These are phyloP conservation scores for Erodium trifolium DNA, from an alignment of 441 rosid genomes.

Conservation along the genomic window DNA sequence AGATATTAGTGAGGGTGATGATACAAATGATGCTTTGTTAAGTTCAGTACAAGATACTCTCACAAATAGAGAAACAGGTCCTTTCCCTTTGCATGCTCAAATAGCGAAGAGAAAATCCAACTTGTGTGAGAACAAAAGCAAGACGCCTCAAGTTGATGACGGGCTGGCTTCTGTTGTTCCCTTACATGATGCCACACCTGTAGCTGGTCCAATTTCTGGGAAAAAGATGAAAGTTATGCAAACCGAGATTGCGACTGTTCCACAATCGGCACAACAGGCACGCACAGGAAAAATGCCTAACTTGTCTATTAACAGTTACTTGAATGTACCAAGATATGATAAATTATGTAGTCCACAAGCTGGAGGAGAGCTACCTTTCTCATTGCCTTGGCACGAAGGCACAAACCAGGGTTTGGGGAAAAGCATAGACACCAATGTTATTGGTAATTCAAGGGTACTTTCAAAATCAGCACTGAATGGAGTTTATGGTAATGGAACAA, in stretches of 20 bases:
- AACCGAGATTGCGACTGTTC: slow-evolving; percentile 22
- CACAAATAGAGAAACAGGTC: slow-evolving; percentile 30
- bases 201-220: slow-evolving; percentile 30
- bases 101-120: slow-evolving; percentile 36
- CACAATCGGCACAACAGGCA: slow-evolving; percentile 28
- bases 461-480: slow-evolving; percentile 33
- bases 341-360: slow-evolving; percentile 25
- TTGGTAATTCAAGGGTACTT: slow-evolving; percentile 30
- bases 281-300: slow-evolving; percentile 32
- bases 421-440: slow-evolving; percentile 29
- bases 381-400: slow-evolving; percentile 28
- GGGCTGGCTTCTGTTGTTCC: slow-evolving; percentile 29
- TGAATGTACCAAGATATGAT: slow-evolving; percentile 33
- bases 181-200: slow-evolving; percentile 24
- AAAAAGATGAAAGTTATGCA: slow-evolving; percentile 26
- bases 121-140: slow-evolving; percentile 41
- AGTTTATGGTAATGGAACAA: slow-evolving; percentile 26
- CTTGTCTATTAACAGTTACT: slow-evolving; percentile 36
- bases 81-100: slow-evolving; percentile 30
- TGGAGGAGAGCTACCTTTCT: slow-evolving; percentile 23
- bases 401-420: slow-evolving; percentile 28
- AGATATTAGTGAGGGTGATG: slow-evolving; percentile 19
- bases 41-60: slow-evolving; percentile 23
- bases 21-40: slow-evolving; percentile 23
- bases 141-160: slow-evolving; percentile 23